Evolutionary conservation across 129 eudicot species (phyloP), one percentile per base, ranked within the genome.

Genomic region (Solidago caesia): DNA sequence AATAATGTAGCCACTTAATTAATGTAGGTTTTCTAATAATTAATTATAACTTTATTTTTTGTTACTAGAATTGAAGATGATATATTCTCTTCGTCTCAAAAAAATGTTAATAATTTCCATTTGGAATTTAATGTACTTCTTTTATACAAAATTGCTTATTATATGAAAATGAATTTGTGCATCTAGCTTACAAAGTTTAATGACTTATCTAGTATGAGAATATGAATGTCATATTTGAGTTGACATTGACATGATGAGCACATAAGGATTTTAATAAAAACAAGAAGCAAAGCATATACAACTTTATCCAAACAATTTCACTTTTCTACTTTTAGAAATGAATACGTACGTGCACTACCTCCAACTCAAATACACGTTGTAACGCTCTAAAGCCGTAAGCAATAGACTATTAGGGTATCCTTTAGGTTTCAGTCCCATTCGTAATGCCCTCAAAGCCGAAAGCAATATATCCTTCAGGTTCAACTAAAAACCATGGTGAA

Each of bases 1-100:
- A 81, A 70, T 29, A 69, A 75, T 62, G 80, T 46, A 74, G 44
- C 56, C 45, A 45, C 68, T 57, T 52, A 43, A 33, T 57, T 52
- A 43, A 45, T 43, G 58, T 57, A 57, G 70, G 4, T 45, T 68
- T 67, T 41, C 21, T 26, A 15, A 15, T 33, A 33, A 15, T 45
- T 45, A 7, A 4, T 4, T 56, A 21, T 44, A 21, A 21, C 5
- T 15, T 41, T 43, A 10, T 39, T 9, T 43, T 71, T 52, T 13
- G 44, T 7, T 11, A 45, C 64, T n/a, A 5, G 13, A 41, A n/a
- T 52, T 21, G 14, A 26, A n/a, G 47, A 42, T 57, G 43, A 49
- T 75, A 56, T n/a, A 75, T 61, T 63, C 42, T 63, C 26, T 63
- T 39, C 7, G 11, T 56, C 26, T 41, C 33, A n/a, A 41, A 14